A percentile compares a stretch with the other conserved stretches of the same genome.
phyloP scores from a whole-genome alignment of 441 rosid genomes.

The Pelargonium myrrhifolium region DNA sequence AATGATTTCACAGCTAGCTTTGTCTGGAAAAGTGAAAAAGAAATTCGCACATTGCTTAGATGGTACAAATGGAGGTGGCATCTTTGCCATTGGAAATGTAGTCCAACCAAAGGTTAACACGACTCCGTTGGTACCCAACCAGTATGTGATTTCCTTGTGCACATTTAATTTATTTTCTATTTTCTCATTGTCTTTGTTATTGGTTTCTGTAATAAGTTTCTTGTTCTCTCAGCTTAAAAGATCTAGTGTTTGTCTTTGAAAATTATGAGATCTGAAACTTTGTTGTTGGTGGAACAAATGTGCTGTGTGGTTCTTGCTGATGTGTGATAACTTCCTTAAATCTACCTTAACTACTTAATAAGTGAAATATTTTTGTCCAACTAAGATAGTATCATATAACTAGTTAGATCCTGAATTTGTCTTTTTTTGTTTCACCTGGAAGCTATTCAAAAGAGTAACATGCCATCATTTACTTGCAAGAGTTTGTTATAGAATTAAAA shows the following conservation, averaged over 20 bases:
- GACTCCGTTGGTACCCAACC: slow-evolving; percentile 59
- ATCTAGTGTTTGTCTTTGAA: not conserved
- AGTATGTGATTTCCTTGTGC: slow-evolving; percentile 37
- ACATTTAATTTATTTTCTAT: slow-evolving; percentile 3
- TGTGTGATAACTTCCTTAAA: no score
- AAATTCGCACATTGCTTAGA: slow-evolving; percentile 98
- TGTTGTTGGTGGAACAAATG: not conserved
- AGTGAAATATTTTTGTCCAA: no score
- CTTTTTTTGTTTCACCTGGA: no score
- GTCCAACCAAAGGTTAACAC: slow-evolving; percentile 90
- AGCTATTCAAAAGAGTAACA: not conserved
- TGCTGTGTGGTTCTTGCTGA: not conserved
- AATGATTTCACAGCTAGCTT: slow-evolving; percentile 87
- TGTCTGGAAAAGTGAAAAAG: slow-evolving; percentile 76
- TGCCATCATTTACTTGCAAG: not conserved
- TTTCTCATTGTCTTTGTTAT: not conserved
- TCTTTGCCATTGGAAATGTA: slow-evolving; percentile 95
- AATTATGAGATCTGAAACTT: not conserved
- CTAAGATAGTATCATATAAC: no score
- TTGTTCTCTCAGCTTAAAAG: not conserved
- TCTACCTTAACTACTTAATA: no score
- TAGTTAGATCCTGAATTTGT: no score
- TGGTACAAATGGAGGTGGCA: slow-evolving; percentile 92
- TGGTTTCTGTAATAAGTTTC: slow-evolving; percentile 5
- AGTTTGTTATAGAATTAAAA: not conserved